Evolutionary conservation across 148 eudicot genomes (phyloP).

Genomic region (Fagopyrum homotropicum): DNA sequence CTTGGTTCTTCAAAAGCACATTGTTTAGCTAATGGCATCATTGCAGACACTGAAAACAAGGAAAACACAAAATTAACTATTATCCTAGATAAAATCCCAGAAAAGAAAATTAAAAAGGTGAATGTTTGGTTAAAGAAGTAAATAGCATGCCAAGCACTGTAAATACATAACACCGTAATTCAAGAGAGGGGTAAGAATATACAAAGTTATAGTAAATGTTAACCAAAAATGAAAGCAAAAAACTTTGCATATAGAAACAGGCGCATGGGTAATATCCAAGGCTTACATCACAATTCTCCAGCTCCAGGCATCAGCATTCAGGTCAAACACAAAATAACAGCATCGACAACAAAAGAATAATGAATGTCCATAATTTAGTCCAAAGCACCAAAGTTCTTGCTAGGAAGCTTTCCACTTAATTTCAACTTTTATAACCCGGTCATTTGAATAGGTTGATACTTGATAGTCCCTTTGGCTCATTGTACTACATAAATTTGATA

Average conservation of each 20-base stretch:
- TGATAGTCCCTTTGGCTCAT: background rate
- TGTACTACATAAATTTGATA: background rate
- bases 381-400: background rate
- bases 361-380: background rate
- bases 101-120: background rate
- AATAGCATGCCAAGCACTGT: background rate
- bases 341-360: background rate
- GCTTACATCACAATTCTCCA: background rate
- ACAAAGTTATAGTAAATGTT: background rate
- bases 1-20: constrained; percentile 99
- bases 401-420: background rate
- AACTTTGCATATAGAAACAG: background rate
- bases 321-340: background rate
- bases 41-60: constrained; percentile 74
- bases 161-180: background rate
- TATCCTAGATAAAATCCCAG: background rate
- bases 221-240: background rate
- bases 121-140: background rate
- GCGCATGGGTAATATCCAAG: background rate
- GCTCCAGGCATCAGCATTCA: background rate
- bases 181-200: background rate
- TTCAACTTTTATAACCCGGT: background rate
- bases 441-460: background rate
- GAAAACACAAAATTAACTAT: background rate
- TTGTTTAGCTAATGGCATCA: constrained; percentile 91